A percentile compares a stretch with the other conserved stretches of the same genome.
These are phyloP conservation scores for Coniella vitis DNA, from an alignment of 2,329 filamentous ascomycete species.

Conservation along the genomic window DNA sequence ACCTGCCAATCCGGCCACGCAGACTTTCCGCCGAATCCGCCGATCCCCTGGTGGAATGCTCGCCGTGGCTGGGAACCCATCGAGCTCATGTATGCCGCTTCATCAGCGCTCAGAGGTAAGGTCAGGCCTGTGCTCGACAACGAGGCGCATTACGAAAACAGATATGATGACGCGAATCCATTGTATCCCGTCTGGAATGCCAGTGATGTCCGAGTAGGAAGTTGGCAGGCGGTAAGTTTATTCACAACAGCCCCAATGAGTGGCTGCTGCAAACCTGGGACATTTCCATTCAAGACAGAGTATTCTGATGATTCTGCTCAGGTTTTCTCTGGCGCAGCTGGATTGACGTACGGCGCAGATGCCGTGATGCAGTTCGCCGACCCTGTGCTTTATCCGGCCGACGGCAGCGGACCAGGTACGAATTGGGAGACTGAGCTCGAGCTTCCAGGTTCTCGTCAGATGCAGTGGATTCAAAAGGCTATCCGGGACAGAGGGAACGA, in stretches of 20 bases:
- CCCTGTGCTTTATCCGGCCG: conserved; percentile 13
- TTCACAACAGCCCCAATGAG: no score
- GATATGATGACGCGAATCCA: conserved; percentile 17
- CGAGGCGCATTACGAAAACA: conserved; percentile 19
- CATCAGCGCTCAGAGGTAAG: conserved; percentile 9
- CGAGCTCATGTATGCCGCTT: conserved; percentile 17
- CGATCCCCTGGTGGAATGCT: conserved; percentile 18
- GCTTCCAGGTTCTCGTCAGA: conserved; percentile 17
- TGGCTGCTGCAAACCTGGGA: no score
- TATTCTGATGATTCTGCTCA: no score
- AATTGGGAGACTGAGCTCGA: conserved; percentile 16
- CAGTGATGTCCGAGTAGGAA: conserved; percentile 16
- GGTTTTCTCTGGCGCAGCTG: conserved; percentile 18
- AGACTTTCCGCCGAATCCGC: conserved; percentile 19
- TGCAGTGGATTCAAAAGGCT: conserved; percentile 17
- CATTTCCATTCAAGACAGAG: no score
- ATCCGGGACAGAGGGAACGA: conserved; percentile 16
- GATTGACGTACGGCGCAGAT: conserved; percentile 18
- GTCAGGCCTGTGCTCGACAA: conserved; percentile 18
- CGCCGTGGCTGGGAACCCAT: conserved; percentile 18
- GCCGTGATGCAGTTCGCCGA: conserved; percentile 18
- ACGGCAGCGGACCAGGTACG: conserved; percentile 14
- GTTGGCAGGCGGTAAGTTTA: conserved; percentile 17
- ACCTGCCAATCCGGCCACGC: conserved; percentile 19
- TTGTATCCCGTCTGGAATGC: conserved; percentile 17